Base-by-base conservation (phyloP, 495 filamentous ascomycete species). In the Aspergillus taichungensis region DNA sequence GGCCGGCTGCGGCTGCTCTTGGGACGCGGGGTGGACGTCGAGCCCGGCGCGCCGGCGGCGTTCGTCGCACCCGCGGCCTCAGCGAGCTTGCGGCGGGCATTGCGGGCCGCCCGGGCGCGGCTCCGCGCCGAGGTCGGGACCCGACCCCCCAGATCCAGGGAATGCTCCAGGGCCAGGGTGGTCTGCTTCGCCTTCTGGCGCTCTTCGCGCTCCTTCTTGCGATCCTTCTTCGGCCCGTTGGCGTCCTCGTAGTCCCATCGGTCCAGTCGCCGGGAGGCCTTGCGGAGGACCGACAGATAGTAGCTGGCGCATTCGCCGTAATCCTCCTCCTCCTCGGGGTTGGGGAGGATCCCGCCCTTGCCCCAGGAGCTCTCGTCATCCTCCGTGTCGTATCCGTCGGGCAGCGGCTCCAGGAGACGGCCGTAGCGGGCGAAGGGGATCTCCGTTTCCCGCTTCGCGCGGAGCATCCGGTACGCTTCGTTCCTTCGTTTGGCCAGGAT, bases 351-450 rank as follows among this genome's bases (percentile, higher is more conserved):
- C 3, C 87, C 88, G 10, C 80, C 85, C 30, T 69, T 67, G 30
- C 85, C 86, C 62, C 63, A 66, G 47, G 64, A 61, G 35, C 56
- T 50, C 10, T 79, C 72, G 40, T 95, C 90, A 42, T 87, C 84
- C 37, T 89, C 86, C 37, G 87, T 87, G 52, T 90, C 78, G 42
- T 94, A 90, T 6, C 79, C 79, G 40, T 88, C 82, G 0, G 76
- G 71, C 49, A 94, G 66, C 29, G 74, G 62, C 42, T 78, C 74
- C 8, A 87, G 71, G 13, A 91, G 74, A 34, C 77, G 79, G 1
- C 83, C 82, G 47, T 85, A 80, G 48, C 84, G 73, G 37, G 85
- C 74, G 31, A 74, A 68, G 5, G 73, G 68, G 71, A 73, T 52
- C 75, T 88, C 60, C 78, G 74, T 56, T 61, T 66, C 50, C 67